Base-by-base conservation (phyloP, 139 green algal species). In the Asterochloris sp. region DNA sequence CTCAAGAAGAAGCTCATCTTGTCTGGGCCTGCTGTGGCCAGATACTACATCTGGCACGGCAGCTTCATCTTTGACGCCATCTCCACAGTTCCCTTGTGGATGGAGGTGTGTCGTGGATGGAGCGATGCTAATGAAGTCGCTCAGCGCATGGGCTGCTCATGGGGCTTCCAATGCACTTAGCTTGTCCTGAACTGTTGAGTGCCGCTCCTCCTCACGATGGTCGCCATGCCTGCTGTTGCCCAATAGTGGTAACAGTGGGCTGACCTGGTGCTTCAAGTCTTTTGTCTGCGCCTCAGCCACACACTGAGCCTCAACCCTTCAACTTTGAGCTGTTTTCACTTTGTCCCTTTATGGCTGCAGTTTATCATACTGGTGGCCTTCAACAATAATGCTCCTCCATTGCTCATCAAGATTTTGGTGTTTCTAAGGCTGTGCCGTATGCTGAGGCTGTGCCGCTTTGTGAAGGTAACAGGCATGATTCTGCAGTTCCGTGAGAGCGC, bases 1-100 rank as follows among this genome's bases (percentile, higher is more conserved):
- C 85, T 85, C 12, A 78, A 78, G 38, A 90, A 87, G 81, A 81
- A 87, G 62, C 66, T 90, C 62, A 80, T 90, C 17, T 84, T 91
- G 86, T 82, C 87, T 76, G 78, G 84, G 0, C 62, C 77, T 24
- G 63, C 78, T 24, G 74, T 91, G 63, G 80, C 80, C 0, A 28
- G 47, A 29, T 86, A 86, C 60, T 91, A 91, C 76, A 62, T 85
- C 14, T 74, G n/a, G 23, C 81, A 88, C 76, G 87, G 80, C 19
- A 71, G 62, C 12, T 79, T 86, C 63, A 19, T 85, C 12, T 67
- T 87, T 26, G 88, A 89, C 73, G 6, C 85, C 13, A 54, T 83
- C 11, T 78, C 85, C 27, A 78, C 21, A 26, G 12, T 82, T 10
- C 79, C 83, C 19, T 84, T 79, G 69, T 28, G 83, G 28, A 54